phyloP scores from a whole-genome alignment of 805 yeast genomes.

The Cyberlindnera xylosilytica region DNA sequence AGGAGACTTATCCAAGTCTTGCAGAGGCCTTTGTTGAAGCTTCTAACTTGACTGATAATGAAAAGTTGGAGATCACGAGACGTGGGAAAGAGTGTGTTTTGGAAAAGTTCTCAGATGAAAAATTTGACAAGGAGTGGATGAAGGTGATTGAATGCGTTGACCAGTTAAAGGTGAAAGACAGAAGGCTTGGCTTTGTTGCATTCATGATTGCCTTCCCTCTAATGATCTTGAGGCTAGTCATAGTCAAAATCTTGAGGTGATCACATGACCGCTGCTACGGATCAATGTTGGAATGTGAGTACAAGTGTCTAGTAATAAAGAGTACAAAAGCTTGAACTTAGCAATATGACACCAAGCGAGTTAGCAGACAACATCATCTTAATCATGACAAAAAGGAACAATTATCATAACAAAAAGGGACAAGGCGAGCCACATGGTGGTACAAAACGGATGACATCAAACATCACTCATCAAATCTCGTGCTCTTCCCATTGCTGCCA shows the following conservation, averaged over 20 bases:
- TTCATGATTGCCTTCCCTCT: conserved; percentile 1
- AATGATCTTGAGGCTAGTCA: background rate
- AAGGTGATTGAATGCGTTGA: conserved; percentile 17
- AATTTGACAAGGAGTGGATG: conserved; percentile 57
- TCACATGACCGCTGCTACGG: background rate
- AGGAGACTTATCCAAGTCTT: conserved; percentile 43
- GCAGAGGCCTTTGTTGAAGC: conserved; percentile 45
- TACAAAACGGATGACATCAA: background rate
- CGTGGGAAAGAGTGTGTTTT: conserved; percentile 44
- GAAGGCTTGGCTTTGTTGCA: conserved; percentile 10
- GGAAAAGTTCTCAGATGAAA: conserved; percentile 58
- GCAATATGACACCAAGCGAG: too few relatives aligned
- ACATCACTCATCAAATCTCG: background rate
- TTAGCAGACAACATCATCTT: too few relatives aligned
- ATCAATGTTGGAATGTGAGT: background rate
- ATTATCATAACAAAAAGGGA: too few relatives aligned
- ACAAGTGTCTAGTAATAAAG: background rate
- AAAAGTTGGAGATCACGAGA: conserved; percentile 39
- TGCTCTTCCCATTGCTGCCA: conserved; percentile 32
- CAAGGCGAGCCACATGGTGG: too few relatives aligned
- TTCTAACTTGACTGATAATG: conserved; percentile 35
- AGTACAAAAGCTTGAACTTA: too few relatives aligned
- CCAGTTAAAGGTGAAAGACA: conserved; percentile 3
- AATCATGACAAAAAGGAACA: too few relatives aligned
- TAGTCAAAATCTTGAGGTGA: background rate